phyloP scores from a whole-genome alignment of 2,329 filamentous ascomycete genomes.

The Beauveria varroae region DNA sequence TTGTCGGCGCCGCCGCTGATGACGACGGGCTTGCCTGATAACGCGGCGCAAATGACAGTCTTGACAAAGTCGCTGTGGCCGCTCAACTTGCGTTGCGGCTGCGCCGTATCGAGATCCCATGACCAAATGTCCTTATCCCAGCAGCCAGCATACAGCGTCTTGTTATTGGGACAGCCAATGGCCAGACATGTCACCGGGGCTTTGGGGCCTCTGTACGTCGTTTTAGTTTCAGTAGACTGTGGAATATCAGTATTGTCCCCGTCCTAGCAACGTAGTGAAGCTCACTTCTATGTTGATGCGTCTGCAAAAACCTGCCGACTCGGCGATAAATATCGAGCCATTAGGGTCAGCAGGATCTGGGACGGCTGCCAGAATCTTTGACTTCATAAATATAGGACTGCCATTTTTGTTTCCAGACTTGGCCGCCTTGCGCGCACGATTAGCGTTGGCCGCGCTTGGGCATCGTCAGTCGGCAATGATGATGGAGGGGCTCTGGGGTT shows the following conservation, averaged over 20 bases:
- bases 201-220: conserved; percentile 62
- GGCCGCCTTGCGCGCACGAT: conserved; percentile 54
- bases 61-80: conserved; percentile 93
- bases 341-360: conserved; percentile 55
- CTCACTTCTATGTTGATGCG: conserved; percentile 67
- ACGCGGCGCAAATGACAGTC: conserved; percentile 54
- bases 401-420: conserved; percentile 74
- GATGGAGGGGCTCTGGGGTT: conserved; percentile 26
- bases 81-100: conserved; percentile 51
- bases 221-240: conserved; percentile 25
- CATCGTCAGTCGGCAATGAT: neutral
- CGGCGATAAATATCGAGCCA: conserved; percentile 66
- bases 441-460: conserved; percentile 40
- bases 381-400: conserved; percentile 69
- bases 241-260: neutral
- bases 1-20: conserved; percentile 72
- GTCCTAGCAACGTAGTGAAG: neutral
- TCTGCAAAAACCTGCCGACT: conserved; percentile 76
- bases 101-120: conserved; percentile 59
- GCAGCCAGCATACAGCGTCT: conserved; percentile 72
- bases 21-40: conserved; percentile 56
- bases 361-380: conserved; percentile 74
- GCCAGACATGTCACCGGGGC: conserved; percentile 75
- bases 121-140: conserved; percentile 94
- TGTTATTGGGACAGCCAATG: conserved; percentile 47